Evolutionary conservation across 352 stramenopile genomes (phyloP), one percentile per base, ranked within the genome.

Genomic region (Elongisporangium undulatum): DNA sequence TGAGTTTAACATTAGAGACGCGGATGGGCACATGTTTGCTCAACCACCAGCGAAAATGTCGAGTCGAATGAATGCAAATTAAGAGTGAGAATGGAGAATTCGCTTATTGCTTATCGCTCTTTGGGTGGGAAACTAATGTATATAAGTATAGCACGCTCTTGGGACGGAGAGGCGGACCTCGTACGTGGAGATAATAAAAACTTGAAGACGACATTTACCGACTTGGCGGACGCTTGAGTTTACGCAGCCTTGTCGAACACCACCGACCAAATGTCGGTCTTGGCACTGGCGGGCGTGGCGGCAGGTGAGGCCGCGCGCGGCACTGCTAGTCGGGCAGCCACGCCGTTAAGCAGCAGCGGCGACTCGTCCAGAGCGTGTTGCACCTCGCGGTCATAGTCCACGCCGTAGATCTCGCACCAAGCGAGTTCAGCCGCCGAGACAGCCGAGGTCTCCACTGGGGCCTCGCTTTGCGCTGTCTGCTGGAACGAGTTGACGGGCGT

Each of bases 391-490:
- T 85, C 69, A 64, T 91, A 89, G 79, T 91, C 77, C 17, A 91
- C 72, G 23, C 81, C 81, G 58, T 91, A 91, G 50, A 91, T 74
- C 59, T 91, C 79, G 64, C 77, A 89, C 81, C 81, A 91, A 15
- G 77, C 81, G 17, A 85, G 77, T 51, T 91, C 81, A 23, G 69
- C 77, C 60, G 70, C 59, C 49, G 76, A 85, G 1, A 85, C 60
- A 3, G 61, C 62, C 3, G 64, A 66, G 21, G 69, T 53, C 19
- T 23, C 62, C 15, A 55, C 41, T 8, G 55, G 41, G 23, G 55
- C 58, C 52, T 68, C 61, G 45, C 17, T 49, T 45, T 60, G 55
- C 41, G 55, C 55, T 49, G 45, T 49, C 50, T 79, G 71, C 53
- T 82, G 74, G 38, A 79, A 64, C 54, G 71, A 68, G 19, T 70